These are phyloP conservation scores for Paramecium sonneborni DNA, from an alignment of 73 alveolate species.

Conservation along the genomic window DNA sequence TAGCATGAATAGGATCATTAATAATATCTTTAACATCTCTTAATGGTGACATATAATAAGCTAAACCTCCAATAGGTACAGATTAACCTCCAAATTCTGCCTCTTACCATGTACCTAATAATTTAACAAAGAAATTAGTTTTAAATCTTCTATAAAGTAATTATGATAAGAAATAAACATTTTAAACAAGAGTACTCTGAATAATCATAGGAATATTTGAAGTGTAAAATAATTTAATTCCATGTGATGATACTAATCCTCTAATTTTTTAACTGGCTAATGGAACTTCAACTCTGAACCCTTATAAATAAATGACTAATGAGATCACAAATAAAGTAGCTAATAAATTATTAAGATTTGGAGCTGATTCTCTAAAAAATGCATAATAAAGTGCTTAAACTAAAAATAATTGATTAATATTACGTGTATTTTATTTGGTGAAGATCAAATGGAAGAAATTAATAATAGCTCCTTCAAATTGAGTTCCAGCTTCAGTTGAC, in stretches of 20 bases:
- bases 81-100: constrained; percentile 85
- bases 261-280: constrained; percentile 86
- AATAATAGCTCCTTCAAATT: constrained; percentile 99
- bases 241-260: constrained; percentile 96
- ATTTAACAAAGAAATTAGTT: constrained; percentile 92
- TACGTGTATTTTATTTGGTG: constrained; percentile 87
- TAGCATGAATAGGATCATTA: constrained; percentile 96
- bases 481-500: constrained; percentile 96
- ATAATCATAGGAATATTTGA: constrained; percentile 99
- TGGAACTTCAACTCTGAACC: constrained; percentile 93
- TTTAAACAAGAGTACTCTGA: constrained; percentile 99
- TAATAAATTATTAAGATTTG: constrained; percentile 96
- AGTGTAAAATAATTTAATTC: constrained; percentile 99
- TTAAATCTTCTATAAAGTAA: constrained; percentile 96
- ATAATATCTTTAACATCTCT: constrained; percentile 66
- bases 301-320: constrained; percentile 97
- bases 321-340: constrained; percentile 97
- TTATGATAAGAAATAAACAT: constrained; percentile 98
- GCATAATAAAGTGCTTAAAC: constrained; percentile 90
- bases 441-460: constrained; percentile 98
- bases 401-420: not conserved
- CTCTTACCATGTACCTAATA: constrained; percentile 98
- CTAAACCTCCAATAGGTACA: constrained; percentile 99
- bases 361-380: constrained; percentile 96
- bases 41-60: constrained; percentile 98